These are phyloP conservation scores for Fusarium abutilonis DNA, from an alignment of 2,329 filamentous ascomycete species.

Conservation along the genomic window DNA sequence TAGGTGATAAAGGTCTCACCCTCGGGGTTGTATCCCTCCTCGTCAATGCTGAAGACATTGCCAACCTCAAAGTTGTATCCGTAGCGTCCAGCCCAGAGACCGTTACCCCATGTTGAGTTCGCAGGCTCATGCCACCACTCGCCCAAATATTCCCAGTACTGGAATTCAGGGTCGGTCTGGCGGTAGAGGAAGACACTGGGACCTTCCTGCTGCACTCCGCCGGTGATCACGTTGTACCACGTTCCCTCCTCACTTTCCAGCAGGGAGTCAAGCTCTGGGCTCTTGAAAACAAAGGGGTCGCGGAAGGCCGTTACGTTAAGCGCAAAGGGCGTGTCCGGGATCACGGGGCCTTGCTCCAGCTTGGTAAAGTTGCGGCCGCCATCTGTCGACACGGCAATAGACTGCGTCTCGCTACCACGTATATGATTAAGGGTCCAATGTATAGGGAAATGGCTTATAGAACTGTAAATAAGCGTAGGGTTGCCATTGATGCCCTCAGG, in stretches of 20 bases:
- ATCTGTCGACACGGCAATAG: conserved; percentile 55
- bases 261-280: conserved; percentile 29
- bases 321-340: conserved; percentile 33
- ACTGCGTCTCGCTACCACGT: conserved; percentile 58
- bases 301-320: conserved; percentile 42
- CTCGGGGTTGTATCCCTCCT: conserved; percentile 51
- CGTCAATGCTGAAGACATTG: conserved; percentile 55
- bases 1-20: conserved; percentile 54
- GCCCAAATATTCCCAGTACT: conserved; percentile 42
- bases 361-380: conserved; percentile 42
- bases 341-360: conserved; percentile 35
- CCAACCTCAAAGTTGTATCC: conserved; percentile 59
- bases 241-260: conserved; percentile 32
- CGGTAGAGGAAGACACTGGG: conserved; percentile 41
- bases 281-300: conserved; percentile 41
- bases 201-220: conserved; percentile 36
- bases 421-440: conserved; percentile 58
- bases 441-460: conserved; percentile 56
- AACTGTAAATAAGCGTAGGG: conserved; percentile 57
- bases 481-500: conserved; percentile 55
- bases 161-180: conserved; percentile 39
- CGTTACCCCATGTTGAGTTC: conserved; percentile 50
- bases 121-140: conserved; percentile 52
- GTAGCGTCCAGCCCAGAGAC: conserved; percentile 50
- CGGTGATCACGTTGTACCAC: conserved; percentile 40